These are phyloP conservation scores for Ascochyta lentis DNA, from an alignment of 2,329 filamentous ascomycete species.

Conservation along the genomic window DNA sequence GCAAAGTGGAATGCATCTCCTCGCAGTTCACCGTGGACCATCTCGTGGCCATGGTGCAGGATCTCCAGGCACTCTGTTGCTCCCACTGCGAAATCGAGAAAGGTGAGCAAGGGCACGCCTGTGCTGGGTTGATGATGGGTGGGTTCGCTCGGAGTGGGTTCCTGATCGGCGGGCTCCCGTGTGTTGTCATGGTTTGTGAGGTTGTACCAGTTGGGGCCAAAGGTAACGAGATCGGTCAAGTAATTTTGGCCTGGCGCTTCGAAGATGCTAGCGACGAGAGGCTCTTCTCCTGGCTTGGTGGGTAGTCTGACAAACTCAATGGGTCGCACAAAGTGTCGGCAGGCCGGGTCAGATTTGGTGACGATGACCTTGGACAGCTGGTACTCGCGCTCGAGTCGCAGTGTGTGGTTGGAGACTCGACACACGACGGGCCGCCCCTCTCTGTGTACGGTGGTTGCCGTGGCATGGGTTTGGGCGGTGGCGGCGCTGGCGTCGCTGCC, in stretches of 20 bases:
- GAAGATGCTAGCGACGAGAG: constrained; percentile 82
- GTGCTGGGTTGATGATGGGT: constrained; percentile 47
- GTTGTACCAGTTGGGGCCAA: constrained; percentile 68
- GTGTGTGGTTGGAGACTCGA: constrained; percentile 78
- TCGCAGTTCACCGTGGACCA: constrained; percentile 89
- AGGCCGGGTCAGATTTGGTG: constrained; percentile 72
- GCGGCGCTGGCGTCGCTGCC: constrained; percentile 45
- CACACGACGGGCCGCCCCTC: constrained; percentile 70
- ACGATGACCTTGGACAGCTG: constrained; percentile 79
- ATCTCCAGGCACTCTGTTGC: constrained; percentile 86
- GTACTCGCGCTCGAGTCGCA: constrained; percentile 86
- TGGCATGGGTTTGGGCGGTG: constrained; percentile 57
- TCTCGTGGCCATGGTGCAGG: constrained; percentile 84
- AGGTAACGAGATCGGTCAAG: constrained; percentile 72
- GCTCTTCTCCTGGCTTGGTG: constrained; percentile 71
- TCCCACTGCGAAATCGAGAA: constrained; percentile 90
- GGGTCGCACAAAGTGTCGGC: constrained; percentile 78
- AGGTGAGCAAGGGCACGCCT: constrained; percentile 74
- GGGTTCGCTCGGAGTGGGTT: constrained; percentile 35
- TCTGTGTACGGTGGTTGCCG: constrained; percentile 46
- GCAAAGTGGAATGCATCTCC: constrained; percentile 92
- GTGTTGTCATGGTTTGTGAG: constrained; percentile 23
- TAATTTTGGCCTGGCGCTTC: constrained; percentile 79
- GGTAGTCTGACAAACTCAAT: constrained; percentile 79
- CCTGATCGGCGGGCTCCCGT: constrained; percentile 22